Evolutionary conservation across 768 basidiomycete genomes (phyloP).

Genomic region (Hericium alpestre): DNA sequence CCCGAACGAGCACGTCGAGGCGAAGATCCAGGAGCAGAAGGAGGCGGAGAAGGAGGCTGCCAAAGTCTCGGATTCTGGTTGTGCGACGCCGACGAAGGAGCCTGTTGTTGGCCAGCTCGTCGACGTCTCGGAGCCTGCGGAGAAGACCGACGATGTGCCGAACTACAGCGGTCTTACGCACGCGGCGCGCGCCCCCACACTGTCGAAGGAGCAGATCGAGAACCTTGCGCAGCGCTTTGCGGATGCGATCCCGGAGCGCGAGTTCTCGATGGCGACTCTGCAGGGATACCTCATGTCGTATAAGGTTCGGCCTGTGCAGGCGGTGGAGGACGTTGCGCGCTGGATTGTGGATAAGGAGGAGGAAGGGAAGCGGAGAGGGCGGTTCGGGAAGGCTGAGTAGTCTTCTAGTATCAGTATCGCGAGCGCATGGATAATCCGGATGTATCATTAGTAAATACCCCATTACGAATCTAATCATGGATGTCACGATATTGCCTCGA

Average conservation of each 20-base stretch:
- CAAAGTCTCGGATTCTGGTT: constrained; percentile 9
- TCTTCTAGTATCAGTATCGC: too few species aligned
- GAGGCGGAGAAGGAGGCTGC: constrained; percentile 17
- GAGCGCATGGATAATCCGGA: too few species aligned
- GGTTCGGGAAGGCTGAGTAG: neutral
- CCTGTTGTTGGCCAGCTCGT: neutral
- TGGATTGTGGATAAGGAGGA: constrained; percentile 42
- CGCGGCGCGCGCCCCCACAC: constrained; percentile 20
- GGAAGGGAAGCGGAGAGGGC: constrained; percentile 14
- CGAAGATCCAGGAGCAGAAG: constrained; percentile 15
- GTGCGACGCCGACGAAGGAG: constrained; percentile 8
- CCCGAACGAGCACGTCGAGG: constrained; percentile 22
- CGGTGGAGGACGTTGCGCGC: constrained; percentile 31
- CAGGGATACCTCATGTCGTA: constrained; percentile 61
- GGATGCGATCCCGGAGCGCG: constrained; percentile 36
- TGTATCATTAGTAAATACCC: too few species aligned
- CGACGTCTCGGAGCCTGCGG: neutral
- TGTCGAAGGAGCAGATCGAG: constrained; percentile 29
- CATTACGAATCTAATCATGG: too few species aligned
- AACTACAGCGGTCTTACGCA: constrained; percentile 5
- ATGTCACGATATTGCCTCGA: too few species aligned
- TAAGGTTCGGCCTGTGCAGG: constrained; percentile 49
- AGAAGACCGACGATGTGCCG: neutral
- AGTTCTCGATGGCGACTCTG: constrained; percentile 31
- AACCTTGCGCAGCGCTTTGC: constrained; percentile 49